A percentile compares a stretch with the other conserved stretches of the same genome.
Conservation (phyloP, 495 filamentous ascomycete genomes). For the Usnea hakonensis region DNA sequence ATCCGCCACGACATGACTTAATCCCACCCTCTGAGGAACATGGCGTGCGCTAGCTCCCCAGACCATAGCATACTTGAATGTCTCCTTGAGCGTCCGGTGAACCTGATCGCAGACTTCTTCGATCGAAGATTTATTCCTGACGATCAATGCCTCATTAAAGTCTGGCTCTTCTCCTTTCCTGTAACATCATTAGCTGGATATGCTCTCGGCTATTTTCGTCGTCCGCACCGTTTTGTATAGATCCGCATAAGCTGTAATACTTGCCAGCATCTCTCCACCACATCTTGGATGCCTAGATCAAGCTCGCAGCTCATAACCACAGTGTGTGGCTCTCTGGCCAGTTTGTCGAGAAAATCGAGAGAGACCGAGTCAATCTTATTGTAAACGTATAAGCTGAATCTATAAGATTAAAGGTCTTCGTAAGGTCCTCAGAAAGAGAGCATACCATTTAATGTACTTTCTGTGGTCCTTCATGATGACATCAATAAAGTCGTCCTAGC, state of each 20-base stretch:
- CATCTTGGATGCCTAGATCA: constrained; percentile 92
- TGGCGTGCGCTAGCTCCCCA: constrained; percentile 96
- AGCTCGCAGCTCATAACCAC: constrained; percentile 98
- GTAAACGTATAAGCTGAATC: constrained; percentile 84
- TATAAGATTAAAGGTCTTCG: neutral
- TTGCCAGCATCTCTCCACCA: constrained; percentile 92
- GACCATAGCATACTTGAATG: constrained; percentile 96
- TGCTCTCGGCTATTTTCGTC: no score
- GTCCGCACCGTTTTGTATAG: constrained; percentile 78
- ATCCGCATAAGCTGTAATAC: constrained; percentile 85
- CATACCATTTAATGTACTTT: constrained; percentile 84
- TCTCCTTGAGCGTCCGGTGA: constrained; percentile 91
- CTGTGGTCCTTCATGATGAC: constrained; percentile 98
- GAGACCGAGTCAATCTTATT: constrained; percentile 99
- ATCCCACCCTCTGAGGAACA: constrained; percentile 85
- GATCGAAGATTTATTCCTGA: constrained; percentile 75
- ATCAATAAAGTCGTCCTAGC: constrained; percentile 99
- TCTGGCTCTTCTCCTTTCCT: constrained; percentile 84
- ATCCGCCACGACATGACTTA: constrained; percentile 79
- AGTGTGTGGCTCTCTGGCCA: constrained; percentile 88
- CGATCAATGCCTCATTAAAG: constrained; percentile 90
- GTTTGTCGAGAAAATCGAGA: constrained; percentile 82
- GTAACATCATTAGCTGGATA: constrained; percentile 10
- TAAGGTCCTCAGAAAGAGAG: neutral
- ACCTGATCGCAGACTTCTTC: constrained; percentile 97